These are phyloP conservation scores for Camelina laxa DNA, from an alignment of 345 rosid genomes.

Conservation along the genomic window DNA sequence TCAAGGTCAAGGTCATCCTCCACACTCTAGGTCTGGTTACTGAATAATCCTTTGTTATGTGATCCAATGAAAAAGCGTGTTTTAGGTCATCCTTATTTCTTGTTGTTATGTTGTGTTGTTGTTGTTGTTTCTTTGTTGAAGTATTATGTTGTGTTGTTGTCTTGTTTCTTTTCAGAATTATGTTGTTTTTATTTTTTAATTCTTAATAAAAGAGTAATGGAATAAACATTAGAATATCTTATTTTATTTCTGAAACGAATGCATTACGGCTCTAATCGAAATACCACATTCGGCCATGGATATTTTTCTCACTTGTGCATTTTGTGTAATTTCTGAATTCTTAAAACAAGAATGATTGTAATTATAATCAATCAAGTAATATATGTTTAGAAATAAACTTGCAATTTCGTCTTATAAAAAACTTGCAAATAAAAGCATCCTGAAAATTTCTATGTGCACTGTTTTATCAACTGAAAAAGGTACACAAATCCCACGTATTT, in stretches of 20 bases:
- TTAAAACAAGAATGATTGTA: background rate
- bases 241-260: background rate
- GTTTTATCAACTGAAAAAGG: background rate
- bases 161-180: background rate
- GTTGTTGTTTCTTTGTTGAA: background rate
- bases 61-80: background rate
- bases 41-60: background rate
- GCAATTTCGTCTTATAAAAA: background rate
- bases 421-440: background rate
- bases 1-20: background rate
- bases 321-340: background rate
- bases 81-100: background rate
- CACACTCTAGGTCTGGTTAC: conserved; percentile 15
- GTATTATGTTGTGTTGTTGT: background rate
- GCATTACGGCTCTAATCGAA: background rate
- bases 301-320: too few relatives aligned
- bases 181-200: background rate
- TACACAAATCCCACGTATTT: background rate
- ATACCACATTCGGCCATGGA: background rate
- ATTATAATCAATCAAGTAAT: background rate
- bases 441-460: background rate
- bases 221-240: background rate
- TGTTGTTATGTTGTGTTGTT: background rate
- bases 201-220: background rate
- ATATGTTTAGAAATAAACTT: background rate